Conservation (phyloP, 1,139 yeast genomes). For the Candida labiduridarum region DNA sequence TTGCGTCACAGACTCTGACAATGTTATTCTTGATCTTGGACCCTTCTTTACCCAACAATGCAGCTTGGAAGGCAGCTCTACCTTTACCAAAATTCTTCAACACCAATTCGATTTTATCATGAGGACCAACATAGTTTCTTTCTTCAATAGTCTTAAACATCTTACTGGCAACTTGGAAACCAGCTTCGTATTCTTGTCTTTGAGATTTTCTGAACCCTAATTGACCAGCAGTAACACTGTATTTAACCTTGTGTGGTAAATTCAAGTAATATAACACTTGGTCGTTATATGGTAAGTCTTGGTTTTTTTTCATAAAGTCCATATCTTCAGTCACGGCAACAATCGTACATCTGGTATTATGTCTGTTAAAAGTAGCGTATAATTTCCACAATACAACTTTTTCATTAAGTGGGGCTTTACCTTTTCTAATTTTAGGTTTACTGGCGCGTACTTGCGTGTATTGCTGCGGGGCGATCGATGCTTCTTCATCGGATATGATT, state of each 20-base stretch:
- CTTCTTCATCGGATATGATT: not conserved
- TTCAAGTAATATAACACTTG: constrained; percentile 76
- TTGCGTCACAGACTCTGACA: constrained; percentile 71
- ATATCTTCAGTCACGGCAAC: constrained; percentile 71
- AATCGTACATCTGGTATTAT: constrained; percentile 80
- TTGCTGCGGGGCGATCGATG: not conserved
- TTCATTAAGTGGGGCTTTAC: constrained; percentile 21
- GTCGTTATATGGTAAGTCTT: constrained; percentile 65
- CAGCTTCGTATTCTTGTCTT: constrained; percentile 92
- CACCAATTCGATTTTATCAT: constrained; percentile 68
- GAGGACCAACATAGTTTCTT: constrained; percentile 50
- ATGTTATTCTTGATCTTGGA: constrained; percentile 62
- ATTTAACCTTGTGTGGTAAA: constrained; percentile 74
- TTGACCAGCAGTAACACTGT: constrained; percentile 70
- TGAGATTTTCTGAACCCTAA: constrained; percentile 78
- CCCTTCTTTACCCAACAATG: constrained; percentile 91
- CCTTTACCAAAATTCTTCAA: constrained; percentile 87
- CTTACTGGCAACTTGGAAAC: constrained; percentile 80
- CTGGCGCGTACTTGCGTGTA: not conserved
- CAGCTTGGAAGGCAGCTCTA: constrained; percentile 81
- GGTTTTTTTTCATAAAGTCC: constrained; percentile 58
- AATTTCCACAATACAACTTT: constrained; percentile 62
- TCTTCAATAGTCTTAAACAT: constrained; percentile 74
- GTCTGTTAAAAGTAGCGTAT: constrained; percentile 76
- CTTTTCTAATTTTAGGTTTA: not conserved